Evolutionary conservation across 768 basidiomycete genomes (phyloP).

Genomic region (Russula brevipes): DNA sequence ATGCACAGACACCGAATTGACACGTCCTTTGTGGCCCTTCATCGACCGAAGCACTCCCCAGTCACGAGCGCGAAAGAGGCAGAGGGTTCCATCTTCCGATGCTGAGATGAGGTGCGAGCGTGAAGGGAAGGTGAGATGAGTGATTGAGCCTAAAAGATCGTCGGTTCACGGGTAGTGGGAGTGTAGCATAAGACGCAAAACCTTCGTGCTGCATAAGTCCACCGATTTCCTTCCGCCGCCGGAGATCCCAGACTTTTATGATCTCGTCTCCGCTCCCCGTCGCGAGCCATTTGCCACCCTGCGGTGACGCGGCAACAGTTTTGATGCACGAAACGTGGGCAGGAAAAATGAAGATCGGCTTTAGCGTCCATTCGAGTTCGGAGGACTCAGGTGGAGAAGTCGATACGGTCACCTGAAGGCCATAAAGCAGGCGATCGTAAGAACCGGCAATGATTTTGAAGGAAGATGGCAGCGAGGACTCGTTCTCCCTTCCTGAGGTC

Average conservation of each 20-base stretch:
- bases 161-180: background rate
- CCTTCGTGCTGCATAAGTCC: conserved; percentile 94
- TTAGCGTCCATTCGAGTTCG: conserved; percentile 40
- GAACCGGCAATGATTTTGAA: conserved; percentile 91
- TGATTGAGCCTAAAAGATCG: conserved; percentile 71
- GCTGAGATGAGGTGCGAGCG: conserved; percentile 87
- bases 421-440: conserved; percentile 95
- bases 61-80: conserved; percentile 87
- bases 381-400: conserved; percentile 30
- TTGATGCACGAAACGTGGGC: conserved; percentile 94
- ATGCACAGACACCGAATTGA: conserved; percentile 88
- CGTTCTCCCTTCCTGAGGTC: background rate
- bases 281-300: conserved; percentile 93
- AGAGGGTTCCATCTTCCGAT: conserved; percentile 88
- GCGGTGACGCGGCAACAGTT: conserved; percentile 79
- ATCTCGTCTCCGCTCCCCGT: conserved; percentile 96
- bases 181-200: conserved; percentile 31
- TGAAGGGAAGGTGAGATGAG: conserved; percentile 78
- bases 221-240: conserved; percentile 88
- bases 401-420: conserved; percentile 62
- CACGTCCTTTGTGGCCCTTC: conserved; percentile 90
- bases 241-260: conserved; percentile 94
- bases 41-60: conserved; percentile 86
- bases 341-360: conserved; percentile 92
- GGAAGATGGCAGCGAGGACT: conserved; percentile 41